Percentiles rank a stretch among this genome's conserved stretches.
Evolutionary conservation across 2,329 filamentous ascomycete genomes (phyloP).

Genomic region (Magnaporthales sp.): DNA sequence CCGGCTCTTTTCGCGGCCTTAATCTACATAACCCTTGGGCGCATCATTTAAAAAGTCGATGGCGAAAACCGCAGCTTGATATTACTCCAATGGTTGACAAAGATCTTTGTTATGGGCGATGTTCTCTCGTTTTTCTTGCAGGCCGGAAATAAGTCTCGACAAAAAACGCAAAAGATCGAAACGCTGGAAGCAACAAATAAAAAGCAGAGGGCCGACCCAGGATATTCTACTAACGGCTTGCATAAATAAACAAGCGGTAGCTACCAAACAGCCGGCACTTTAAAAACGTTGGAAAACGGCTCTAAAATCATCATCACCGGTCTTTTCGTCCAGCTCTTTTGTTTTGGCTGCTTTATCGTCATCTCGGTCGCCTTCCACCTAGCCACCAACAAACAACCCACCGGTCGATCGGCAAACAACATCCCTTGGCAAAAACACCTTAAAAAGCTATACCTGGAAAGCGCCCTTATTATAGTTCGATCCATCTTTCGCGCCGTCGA

Average conservation of each 20-base stretch:
- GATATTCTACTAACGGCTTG: background rate
- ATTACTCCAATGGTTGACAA: conserved; percentile 23
- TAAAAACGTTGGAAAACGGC: conserved; percentile 23
- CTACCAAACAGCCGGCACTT: conserved; percentile 14
- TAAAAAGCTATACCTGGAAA: conserved; percentile 13
- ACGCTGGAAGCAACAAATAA: too few species aligned
- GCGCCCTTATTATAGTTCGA: conserved; percentile 24
- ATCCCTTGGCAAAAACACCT: conserved; percentile 19
- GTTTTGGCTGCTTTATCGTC: conserved; percentile 46
- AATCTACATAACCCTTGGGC: conserved; percentile 41
- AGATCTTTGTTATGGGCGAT: conserved; percentile 46
- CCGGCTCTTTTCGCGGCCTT: conserved; percentile 39
- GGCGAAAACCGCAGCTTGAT: background rate
- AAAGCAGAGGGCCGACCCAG: background rate
- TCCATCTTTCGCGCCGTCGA: conserved; percentile 29
- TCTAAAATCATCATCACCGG: conserved; percentile 46
- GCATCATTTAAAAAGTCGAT: conserved; percentile 17
- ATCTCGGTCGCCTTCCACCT: conserved; percentile 22
- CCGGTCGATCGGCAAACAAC: conserved; percentile 6
- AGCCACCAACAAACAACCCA: conserved; percentile 9
- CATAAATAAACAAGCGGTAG: conserved; percentile 15
- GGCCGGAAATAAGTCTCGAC: conserved; percentile 28
- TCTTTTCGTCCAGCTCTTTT: conserved; percentile 45
- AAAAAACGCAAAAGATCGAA: background rate
- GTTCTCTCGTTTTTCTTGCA: conserved; percentile 44